Percentiles rank a stretch among this genome's conserved stretches.
phyloP scores from a whole-genome alignment of 768 basidiomycete species.

The Lactarius hatsudake region DNA sequence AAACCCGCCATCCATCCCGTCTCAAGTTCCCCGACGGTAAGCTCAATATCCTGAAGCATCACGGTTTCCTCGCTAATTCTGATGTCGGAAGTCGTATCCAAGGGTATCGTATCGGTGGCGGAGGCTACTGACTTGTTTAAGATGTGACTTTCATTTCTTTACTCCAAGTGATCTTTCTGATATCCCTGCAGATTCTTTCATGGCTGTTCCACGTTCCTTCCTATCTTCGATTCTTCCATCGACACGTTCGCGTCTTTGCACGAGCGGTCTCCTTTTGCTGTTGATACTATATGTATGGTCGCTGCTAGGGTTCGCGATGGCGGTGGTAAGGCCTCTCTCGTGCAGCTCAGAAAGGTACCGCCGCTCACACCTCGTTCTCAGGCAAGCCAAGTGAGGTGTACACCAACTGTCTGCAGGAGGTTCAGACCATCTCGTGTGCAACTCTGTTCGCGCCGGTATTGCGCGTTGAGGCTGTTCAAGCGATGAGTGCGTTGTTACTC shows the following conservation, averaged over 20 bases:
- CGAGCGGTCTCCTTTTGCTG: constrained; percentile 88
- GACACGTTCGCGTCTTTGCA: constrained; percentile 88
- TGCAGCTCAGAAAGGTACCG: neutral
- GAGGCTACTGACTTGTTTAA: constrained; percentile 86
- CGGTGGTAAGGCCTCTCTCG: constrained; percentile 53
- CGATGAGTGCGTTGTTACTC: constrained; percentile 68
- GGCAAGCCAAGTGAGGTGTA: constrained; percentile 75
- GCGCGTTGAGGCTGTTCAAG: constrained; percentile 85
- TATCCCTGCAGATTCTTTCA: constrained; percentile 66
- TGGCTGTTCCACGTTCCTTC: constrained; percentile 89
- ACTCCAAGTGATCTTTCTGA: constrained; percentile 26
- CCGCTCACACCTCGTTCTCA: constrained; percentile 34
- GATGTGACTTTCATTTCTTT: constrained; percentile 51
- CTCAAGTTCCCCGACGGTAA: constrained; percentile 78
- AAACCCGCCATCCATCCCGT: constrained; percentile 59
- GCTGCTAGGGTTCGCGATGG: constrained; percentile 89
- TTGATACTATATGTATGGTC: constrained; percentile 92
- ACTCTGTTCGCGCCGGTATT: constrained; percentile 86
- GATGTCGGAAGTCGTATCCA: constrained; percentile 64
- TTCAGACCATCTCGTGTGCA: constrained; percentile 78
- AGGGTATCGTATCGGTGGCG: constrained; percentile 72
- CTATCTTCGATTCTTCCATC: constrained; percentile 77
- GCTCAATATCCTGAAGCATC: constrained; percentile 2
- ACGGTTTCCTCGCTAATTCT: constrained; percentile 13
- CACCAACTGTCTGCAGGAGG: constrained; percentile 73